Percentiles rank a stretch among this genome's conserved stretches.
These are phyloP conservation scores for Tetrahymena thermophila DNA, from an alignment of 73 alveolate genomes.

Conservation along the genomic window DNA sequence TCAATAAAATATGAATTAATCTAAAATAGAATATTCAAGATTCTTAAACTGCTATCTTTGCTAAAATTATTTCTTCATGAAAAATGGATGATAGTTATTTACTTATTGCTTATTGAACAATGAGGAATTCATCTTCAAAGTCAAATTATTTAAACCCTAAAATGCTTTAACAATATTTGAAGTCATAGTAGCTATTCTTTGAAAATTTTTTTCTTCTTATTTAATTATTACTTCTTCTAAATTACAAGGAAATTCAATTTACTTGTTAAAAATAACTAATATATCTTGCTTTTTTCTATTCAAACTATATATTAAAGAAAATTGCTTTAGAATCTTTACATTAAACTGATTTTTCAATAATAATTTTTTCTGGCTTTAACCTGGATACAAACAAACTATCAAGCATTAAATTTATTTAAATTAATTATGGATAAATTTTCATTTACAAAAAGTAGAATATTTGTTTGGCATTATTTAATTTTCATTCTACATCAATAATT, in stretches of 20 bases:
- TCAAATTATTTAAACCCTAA: neutral
- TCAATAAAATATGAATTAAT: neutral
- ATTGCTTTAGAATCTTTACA: neutral
- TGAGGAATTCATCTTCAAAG: neutral
- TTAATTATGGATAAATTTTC: neutral
- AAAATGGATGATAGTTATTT: neutral
- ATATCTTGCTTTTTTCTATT: neutral
- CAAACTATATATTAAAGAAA: neutral
- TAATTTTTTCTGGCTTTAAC: neutral
- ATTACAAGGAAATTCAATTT: neutral
- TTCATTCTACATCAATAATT: neutral
- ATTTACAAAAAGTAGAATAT: neutral
- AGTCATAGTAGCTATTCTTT: neutral
- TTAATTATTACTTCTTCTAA: neutral
- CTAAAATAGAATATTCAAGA: neutral
- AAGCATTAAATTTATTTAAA: neutral
- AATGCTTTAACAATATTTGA: neutral
- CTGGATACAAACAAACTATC: neutral
- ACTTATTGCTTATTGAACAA: conserved; percentile 1
- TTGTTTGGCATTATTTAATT: neutral
- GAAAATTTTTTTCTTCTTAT: neutral
- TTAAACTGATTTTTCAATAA: neutral
- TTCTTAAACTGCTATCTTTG: neutral
- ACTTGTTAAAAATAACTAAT: neutral
- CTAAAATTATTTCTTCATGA: neutral